Conservation (phyloP, 2,329 filamentous ascomycete genomes). For the Chrysosporium keratinophilum region DNA sequence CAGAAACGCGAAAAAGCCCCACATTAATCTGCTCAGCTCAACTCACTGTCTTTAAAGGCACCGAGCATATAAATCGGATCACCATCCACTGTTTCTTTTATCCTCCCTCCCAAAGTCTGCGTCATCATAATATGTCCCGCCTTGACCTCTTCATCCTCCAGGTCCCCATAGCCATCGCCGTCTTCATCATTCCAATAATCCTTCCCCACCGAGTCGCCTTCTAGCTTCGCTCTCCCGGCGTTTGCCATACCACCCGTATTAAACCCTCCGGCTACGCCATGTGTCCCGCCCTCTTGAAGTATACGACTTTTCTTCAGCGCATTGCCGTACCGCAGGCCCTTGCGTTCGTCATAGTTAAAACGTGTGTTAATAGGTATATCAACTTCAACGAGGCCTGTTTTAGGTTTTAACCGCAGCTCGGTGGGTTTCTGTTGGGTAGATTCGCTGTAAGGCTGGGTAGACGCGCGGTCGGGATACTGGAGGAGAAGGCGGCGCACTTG, state of each 20-base stretch:
- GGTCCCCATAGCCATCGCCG: constrained; percentile 14
- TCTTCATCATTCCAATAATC: constrained; percentile 20
- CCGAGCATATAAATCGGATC: constrained; percentile 78
- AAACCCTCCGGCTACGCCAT: constrained; percentile 64
- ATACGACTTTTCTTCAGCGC: constrained; percentile 50
- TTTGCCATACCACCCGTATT: constrained; percentile 35
- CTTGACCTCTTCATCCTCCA: constrained; percentile 20
- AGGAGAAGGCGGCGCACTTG: constrained; percentile 66
- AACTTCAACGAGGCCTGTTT: constrained; percentile 75
- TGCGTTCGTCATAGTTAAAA: constrained; percentile 68
- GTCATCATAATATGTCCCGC: constrained; percentile 53
- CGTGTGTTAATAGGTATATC: constrained; percentile 73
- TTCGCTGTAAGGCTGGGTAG: constrained; percentile 53
- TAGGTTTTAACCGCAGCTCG: constrained; percentile 70
- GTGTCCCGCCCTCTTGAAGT: constrained; percentile 52
- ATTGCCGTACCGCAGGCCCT: constrained; percentile 74
- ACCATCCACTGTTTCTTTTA: constrained; percentile 56
- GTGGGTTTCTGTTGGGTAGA: constrained; percentile 48
- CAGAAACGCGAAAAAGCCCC: no score
- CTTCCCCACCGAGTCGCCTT: constrained; percentile 20
- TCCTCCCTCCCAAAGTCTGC: constrained; percentile 78
- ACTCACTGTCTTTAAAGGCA: constrained; percentile 71
- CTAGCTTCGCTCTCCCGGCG: constrained; percentile 15
- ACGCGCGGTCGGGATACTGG: constrained; percentile 65
- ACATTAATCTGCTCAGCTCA: background rate